Percentiles rank a stretch among this genome's conserved stretches.
phyloP scores from a whole-genome alignment of 1,139 yeast species.

The Candida neerlandica region DNA sequence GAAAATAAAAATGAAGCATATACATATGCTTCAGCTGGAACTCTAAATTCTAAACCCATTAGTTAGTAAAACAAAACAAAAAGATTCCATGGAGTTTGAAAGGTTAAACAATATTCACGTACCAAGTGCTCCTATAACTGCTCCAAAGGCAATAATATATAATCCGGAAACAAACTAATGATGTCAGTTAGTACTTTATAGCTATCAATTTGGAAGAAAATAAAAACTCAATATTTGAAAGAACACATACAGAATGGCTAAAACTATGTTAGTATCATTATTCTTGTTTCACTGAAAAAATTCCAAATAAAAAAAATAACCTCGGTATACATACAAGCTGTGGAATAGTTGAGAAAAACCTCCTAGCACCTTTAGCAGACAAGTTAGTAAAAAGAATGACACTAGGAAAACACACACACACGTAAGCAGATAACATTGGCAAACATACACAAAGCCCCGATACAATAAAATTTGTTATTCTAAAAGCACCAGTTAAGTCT shows the following conservation, averaged over 20 bases:
- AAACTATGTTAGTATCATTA: constrained; percentile 21
- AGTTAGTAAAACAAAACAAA: constrained; percentile 1
- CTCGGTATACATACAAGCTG: constrained; percentile 51
- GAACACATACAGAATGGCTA: constrained; percentile 33
- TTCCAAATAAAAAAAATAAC: neutral
- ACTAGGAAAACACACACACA: no score
- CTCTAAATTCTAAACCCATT: constrained; percentile 51
- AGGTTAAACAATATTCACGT: constrained; percentile 21
- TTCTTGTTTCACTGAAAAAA: no score
- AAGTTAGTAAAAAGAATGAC: constrained; percentile 23
- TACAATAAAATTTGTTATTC: constrained; percentile 62
- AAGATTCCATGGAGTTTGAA: neutral
- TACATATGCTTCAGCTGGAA: constrained; percentile 66
- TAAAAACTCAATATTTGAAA: neutral
- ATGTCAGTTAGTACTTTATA: constrained; percentile 15
- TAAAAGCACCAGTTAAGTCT: constrained; percentile 57
- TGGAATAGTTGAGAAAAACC: constrained; percentile 64
- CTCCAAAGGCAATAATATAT: constrained; percentile 58
- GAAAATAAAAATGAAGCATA: constrained; percentile 83
- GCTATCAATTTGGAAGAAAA: no score
- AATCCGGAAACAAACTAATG: constrained; percentile 55
- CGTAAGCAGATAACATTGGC: neutral
- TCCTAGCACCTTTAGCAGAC: constrained; percentile 38
- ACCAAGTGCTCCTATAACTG: constrained; percentile 56
- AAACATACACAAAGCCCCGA: constrained; percentile 60